Base-by-base conservation (phyloP, 164 flowering plant species). In the Liquidambar formosana region DNA sequence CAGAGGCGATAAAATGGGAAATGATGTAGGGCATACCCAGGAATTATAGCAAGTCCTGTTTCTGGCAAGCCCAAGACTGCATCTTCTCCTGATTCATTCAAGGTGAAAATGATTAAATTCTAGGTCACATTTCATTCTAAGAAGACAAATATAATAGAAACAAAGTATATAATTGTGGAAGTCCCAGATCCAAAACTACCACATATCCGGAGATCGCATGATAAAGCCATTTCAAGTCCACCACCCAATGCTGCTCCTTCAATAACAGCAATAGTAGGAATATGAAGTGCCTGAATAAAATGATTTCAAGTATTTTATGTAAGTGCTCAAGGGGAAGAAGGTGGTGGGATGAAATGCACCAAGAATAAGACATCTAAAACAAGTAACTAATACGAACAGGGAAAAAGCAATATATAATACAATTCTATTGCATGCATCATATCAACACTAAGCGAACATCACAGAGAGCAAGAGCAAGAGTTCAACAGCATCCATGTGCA, bases 171-270 rank as follows among this genome's bases (percentile, higher is more conserved):
- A 13, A 69, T 9, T 54, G 41, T 46, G 16, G 18, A 66, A 53
- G 14, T 8, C 26, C 1, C 58, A n/a, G 60, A 43, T 45, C 10
- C 15, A 11, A 43, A 63, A 15, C 25, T 86, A 95, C 99, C 97
- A 78, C 97, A 95, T 70, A 93, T 85, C 18, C 97, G 89, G 56
- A 95, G 90, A 81, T 95, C 99, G 77, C 99, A 95, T 70, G 97
- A 80, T 43, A 95, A 75, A 69, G 93, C 96, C 92, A 95, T 81
- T 78, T 95, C 97, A 49, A 93, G 79, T 63, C 99, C 99, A 68
- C 99, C 99, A 38, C 99, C 99, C 71, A 95, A 68, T 66, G 99
- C 97, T 66, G 83, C 93, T 76, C 99, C 99, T 80, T 95, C 99
- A 67, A 95, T 84, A 59, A 91, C 97, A 73, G 97, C 97, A 70